Evolutionary conservation across 2,329 filamentous ascomycete genomes (phyloP), one percentile per base, ranked within the genome.

Genomic region (Lachnellula occidentalis): DNA sequence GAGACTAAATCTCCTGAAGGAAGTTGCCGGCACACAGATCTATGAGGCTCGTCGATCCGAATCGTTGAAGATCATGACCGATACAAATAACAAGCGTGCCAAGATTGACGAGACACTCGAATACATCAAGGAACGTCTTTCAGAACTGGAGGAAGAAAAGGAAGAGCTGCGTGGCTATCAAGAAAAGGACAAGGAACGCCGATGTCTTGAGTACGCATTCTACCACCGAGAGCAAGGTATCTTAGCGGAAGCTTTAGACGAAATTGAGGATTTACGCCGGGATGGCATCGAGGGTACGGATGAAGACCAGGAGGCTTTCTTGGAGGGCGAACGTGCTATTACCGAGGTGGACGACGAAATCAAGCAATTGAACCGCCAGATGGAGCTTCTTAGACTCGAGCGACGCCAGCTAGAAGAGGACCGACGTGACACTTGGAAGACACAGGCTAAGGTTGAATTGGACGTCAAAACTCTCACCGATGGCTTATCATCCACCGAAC

Each of bases 11-110:
- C 76, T 99, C 56, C 75, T 99, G 58, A 99, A 99, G 72, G 94
- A 97, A 69, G 94, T 99, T n/a, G 94, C 94, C 0, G 94, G 94
- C 58, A 99, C 94, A 7, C 91, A 96, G 66, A 91, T 96, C 45
- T 99, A 99, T 73, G 94, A 99, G 73, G 87, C 90, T 51, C 87
- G 92, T 54, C 85, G 95, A 58, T 81, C 90, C 27, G 92, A 99
- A 71, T 96, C 90, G 45, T 76, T 95, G 62, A 96, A 96, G 74
- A 96, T 99, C 65, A 96, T 99, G 90, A 83, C 85, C 58, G 94
- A 99, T 63, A 97, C 94, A 15, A 91, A 92, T 71, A 95, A 91
- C 73, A 97, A 96, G 76, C 85, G 91, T 58, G 79, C 86, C 45
- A 96, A 96, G 73, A 97, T 97, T 57, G 94, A 99, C 68, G 91